These are phyloP conservation scores for Diplogelasinospora grovesii DNA, from an alignment of 495 filamentous ascomycete species.

Conservation along the genomic window DNA sequence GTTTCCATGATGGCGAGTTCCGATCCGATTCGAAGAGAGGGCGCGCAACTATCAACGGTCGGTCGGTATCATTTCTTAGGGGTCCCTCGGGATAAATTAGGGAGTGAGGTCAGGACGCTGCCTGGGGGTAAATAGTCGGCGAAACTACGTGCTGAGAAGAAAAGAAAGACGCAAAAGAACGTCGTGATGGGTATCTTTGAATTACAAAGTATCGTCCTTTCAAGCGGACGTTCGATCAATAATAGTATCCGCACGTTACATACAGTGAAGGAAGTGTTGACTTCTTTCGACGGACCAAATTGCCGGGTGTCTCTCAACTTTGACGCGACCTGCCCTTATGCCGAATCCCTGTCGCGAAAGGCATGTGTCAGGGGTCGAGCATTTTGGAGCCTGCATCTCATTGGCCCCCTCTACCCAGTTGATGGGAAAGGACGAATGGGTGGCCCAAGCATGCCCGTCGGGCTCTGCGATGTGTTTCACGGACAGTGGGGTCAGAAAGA, in stretches of 20 bases:
- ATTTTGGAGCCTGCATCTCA: constrained; percentile 7
- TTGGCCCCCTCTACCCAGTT: constrained; percentile 5
- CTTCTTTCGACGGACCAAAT: not conserved
- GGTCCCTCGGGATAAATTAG: constrained; percentile 7
- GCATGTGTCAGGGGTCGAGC: constrained; percentile 17
- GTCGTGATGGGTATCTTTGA: not conserved
- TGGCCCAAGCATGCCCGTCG: not conserved
- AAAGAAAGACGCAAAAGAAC: not conserved
- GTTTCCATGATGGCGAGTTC: constrained; percentile 40
- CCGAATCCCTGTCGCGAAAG: constrained; percentile 17
- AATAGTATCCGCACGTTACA: not conserved
- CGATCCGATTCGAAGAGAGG: not conserved
- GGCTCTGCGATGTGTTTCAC: not conserved
- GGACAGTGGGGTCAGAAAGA: too few relatives aligned
- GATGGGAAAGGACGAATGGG: not conserved
- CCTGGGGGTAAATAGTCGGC: too few relatives aligned
- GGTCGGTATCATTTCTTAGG: constrained; percentile 10
- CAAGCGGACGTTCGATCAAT: not conserved
- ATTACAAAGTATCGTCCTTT: not conserved
- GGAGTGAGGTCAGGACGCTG: not conserved
- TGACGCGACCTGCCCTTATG: constrained; percentile 10
- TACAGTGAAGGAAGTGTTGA: not conserved
- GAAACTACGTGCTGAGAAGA: not conserved
- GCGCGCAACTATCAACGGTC: constrained; percentile 7
- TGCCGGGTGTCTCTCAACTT: constrained; percentile 1